Conservation (phyloP, 2,329 filamentous ascomycete species). For the Coniochaeta sp. region DNA sequence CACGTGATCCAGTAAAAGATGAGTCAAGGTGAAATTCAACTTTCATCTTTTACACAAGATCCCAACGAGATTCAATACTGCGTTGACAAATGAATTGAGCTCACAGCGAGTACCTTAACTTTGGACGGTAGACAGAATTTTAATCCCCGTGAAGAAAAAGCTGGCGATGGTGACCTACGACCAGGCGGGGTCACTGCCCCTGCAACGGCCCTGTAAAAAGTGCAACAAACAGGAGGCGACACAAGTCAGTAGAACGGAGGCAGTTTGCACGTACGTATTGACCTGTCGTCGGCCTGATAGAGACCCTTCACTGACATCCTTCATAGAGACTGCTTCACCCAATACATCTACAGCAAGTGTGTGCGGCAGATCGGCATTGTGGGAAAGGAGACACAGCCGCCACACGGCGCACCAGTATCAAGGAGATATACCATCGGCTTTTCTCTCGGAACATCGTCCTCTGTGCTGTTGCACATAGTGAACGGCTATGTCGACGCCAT, state of each 20-base stretch:
- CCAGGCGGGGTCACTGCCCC: conserved; percentile 7
- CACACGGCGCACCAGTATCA: neutral
- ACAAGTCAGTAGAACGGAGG: conserved; percentile 49
- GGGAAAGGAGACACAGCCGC: conserved; percentile 37
- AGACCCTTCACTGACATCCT: neutral
- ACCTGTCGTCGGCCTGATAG: neutral
- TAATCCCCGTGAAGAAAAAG: neutral
- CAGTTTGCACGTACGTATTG: conserved; percentile 47
- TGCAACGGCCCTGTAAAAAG: conserved; percentile 39
- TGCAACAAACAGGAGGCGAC: conserved; percentile 43
- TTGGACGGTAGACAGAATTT: neutral
- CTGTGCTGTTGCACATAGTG: conserved; percentile 68
- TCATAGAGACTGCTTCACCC: conserved; percentile 64
- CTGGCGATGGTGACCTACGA: conserved; percentile 8
- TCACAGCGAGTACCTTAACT: neutral
- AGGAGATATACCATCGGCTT: conserved; percentile 65
- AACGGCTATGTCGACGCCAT: conserved; percentile 62
- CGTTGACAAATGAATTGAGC: neutral
- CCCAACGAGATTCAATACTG: neutral
- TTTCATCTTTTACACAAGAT: neutral
- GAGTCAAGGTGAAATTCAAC: neutral
- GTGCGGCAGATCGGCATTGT: conserved; percentile 60
- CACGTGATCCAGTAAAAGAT: neutral
- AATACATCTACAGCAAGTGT: conserved; percentile 71
- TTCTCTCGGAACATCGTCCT: conserved; percentile 77